phyloP scores from a whole-genome alignment of 352 stramenopile genomes.

The Globisporangium uncinulatum region DNA sequence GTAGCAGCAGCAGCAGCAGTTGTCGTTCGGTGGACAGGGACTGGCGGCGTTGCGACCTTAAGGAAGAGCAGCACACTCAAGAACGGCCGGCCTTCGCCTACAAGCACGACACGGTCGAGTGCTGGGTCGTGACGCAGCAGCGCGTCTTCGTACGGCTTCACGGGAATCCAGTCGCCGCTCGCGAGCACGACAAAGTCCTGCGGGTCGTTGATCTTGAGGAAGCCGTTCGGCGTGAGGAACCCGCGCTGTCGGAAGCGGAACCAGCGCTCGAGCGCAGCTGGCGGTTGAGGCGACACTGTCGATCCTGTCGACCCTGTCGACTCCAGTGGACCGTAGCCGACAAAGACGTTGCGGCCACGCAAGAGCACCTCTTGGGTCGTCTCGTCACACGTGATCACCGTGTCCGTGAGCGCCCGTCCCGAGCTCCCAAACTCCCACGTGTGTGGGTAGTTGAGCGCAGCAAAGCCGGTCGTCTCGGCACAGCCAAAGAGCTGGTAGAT shows the following conservation, averaged over 20 bases:
- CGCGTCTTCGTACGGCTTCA: conserved; percentile 51
- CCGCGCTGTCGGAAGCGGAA: conserved; percentile 49
- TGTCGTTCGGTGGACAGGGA: too few species aligned
- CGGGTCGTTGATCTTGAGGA: conserved; percentile 67
- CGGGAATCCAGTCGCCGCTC: conserved; percentile 69
- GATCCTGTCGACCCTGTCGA: not conserved
- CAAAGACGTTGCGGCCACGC: conserved; percentile 64
- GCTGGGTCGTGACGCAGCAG: conserved; percentile 44
- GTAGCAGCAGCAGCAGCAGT: too few species aligned
- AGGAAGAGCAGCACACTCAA: conserved; percentile 76
- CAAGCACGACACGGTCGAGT: conserved; percentile 56
- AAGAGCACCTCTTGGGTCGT: conserved; percentile 56
- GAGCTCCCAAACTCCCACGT: conserved; percentile 69
- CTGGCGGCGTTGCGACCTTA: conserved; percentile 28
- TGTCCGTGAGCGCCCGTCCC: conserved; percentile 50
- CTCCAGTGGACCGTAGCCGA: conserved; percentile 47
- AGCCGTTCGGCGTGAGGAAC: conserved; percentile 62
- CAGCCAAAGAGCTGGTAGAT: conserved; percentile 77
- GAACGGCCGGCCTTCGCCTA: conserved; percentile 66
- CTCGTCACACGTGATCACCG: conserved; percentile 57
- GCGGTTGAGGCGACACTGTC: too few species aligned
- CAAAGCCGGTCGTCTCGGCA: conserved; percentile 62
- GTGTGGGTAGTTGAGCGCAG: conserved; percentile 65
- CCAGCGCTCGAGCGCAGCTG: conserved; percentile 31
- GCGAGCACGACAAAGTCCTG: conserved; percentile 67